Percentiles rank a stretch among this genome's conserved stretches.
These are phyloP conservation scores for Calonectria ilicicola DNA, from an alignment of 2,329 filamentous ascomycete species.

Conservation along the genomic window DNA sequence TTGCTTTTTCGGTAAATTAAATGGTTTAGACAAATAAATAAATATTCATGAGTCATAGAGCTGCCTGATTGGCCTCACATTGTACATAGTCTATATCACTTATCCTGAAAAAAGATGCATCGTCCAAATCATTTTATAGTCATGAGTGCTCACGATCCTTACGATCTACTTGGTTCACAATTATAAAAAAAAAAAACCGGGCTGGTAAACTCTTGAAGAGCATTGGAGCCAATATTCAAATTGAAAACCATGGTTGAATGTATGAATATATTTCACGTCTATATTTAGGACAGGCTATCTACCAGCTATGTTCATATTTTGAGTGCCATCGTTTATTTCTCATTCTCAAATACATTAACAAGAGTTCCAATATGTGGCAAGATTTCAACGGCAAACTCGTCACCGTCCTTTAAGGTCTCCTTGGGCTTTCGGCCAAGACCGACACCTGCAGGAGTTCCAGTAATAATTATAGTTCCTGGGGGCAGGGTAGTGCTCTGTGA, in stretches of 20 bases:
- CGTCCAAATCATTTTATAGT: no score
- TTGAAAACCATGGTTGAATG: background rate
- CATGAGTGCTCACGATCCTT: no score
- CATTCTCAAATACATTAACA: constrained; percentile 47
- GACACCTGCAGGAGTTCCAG: constrained; percentile 76
- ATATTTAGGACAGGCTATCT: background rate
- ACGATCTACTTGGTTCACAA: no score
- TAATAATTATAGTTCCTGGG: constrained; percentile 74
- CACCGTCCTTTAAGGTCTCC: constrained; percentile 76
- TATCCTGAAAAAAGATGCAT: background rate
- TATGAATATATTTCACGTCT: background rate
- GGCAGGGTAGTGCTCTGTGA: constrained; percentile 72
- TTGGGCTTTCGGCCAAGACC: constrained; percentile 76
- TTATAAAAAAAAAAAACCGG: no score
- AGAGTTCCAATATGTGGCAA: constrained; percentile 56
- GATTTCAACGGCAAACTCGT: constrained; percentile 62
- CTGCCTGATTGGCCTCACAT: background rate
- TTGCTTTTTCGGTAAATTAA: background rate
- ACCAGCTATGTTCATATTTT: background rate
- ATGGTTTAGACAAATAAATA: background rate
- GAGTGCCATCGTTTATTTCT: constrained; percentile 25
- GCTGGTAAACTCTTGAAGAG: background rate
- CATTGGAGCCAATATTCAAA: background rate
- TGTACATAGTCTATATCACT: background rate
- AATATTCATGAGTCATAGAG: background rate